phyloP scores from a whole-genome alignment of 495 filamentous ascomycete species.

The Coniosporium apollinis region DNA sequence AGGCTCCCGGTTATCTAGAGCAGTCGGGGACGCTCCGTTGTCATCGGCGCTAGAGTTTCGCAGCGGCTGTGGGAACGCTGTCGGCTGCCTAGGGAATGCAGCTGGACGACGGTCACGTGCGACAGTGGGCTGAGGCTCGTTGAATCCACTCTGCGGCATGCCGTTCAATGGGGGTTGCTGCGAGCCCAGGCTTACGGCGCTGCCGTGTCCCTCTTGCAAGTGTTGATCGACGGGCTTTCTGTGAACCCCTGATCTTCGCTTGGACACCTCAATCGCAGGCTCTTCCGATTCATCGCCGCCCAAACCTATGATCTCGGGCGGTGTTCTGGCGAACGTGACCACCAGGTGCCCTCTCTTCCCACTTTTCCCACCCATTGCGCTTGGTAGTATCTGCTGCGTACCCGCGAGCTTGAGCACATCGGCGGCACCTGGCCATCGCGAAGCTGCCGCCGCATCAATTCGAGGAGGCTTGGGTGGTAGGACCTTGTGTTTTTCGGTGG shows the following conservation, averaged over 20 bases:
- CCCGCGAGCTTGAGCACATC: conserved; percentile 7
- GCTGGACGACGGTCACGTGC: too few relatives aligned
- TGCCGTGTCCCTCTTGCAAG: too few relatives aligned
- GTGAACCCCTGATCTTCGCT: too few relatives aligned
- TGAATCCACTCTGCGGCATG: too few relatives aligned
- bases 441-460: conserved; percentile 23
- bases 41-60: too few relatives aligned
- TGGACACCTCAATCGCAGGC: conserved; percentile 50
- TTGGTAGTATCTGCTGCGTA: not conserved
- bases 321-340: conserved; percentile 51
- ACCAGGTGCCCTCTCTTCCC: conserved; percentile 41
- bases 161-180: too few relatives aligned
- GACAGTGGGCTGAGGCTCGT: too few relatives aligned
- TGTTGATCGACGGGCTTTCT: not conserved
- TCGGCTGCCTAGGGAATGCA: too few relatives aligned
- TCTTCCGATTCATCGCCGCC: conserved; percentile 69
- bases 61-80: too few relatives aligned
- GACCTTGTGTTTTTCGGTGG: conserved; percentile 18
- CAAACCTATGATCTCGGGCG: conserved; percentile 66
- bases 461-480: not conserved
- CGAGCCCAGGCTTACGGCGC: too few relatives aligned
- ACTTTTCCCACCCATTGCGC: not conserved
- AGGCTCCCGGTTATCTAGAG: too few relatives aligned
- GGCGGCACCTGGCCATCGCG: conserved; percentile 21
- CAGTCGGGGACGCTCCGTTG: too few relatives aligned